Evolutionary conservation across 2,329 filamentous ascomycete genomes (phyloP).

Genomic region (Stemphylium vesicarium): DNA sequence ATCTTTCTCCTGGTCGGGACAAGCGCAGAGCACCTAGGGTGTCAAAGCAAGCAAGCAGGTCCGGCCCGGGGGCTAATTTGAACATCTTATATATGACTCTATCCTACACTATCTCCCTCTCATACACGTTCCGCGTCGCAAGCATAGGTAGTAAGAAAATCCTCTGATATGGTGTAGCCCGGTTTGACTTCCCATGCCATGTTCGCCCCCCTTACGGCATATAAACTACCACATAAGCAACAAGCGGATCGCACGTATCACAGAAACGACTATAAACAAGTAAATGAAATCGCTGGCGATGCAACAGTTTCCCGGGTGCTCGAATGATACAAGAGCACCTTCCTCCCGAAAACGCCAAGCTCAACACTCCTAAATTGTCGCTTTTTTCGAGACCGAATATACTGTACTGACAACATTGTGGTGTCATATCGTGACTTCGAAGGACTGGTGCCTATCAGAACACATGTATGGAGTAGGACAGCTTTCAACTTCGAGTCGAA

Average conservation of each 20-base stretch:
- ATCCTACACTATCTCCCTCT: conserved; percentile 1
- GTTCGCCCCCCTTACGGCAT: background rate
- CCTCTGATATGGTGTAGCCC: background rate
- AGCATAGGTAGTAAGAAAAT: background rate
- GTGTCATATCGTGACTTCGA: background rate
- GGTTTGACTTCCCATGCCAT: too few relatives aligned
- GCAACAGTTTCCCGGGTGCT: background rate
- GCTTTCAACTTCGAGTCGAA: background rate
- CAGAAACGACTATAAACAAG: background rate
- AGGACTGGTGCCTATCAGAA: background rate
- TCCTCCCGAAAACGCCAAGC: conserved; percentile 1
- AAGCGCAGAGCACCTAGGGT: background rate
- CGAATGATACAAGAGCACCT: background rate
- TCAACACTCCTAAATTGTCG: conserved; percentile 1
- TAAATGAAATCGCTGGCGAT: background rate
- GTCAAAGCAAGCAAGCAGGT: background rate
- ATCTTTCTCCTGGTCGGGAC: background rate
- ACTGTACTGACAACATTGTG: background rate
- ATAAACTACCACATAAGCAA: background rate
- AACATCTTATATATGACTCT: background rate
- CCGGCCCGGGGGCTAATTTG: background rate
- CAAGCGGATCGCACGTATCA: background rate
- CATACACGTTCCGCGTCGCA: background rate
- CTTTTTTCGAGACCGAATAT: background rate
- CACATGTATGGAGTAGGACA: background rate